Conservation (phyloP, 768 basidiomycete genomes). For the Epithele typhae region DNA sequence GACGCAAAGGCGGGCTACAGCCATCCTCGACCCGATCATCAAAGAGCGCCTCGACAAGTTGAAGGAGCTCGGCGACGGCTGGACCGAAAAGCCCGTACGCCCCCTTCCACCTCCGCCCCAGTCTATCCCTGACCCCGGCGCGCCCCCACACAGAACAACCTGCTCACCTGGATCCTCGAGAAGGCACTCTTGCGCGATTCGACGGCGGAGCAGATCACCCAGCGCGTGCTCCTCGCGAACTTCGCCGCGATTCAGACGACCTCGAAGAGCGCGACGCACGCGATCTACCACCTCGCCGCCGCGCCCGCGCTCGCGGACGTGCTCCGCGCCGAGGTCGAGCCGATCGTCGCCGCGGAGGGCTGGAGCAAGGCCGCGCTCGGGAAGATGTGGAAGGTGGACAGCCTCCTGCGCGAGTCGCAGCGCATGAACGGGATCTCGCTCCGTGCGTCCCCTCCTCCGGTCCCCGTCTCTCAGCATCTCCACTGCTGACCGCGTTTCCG, state of each 20-base stretch:
- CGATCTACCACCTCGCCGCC: slow-evolving; percentile 27
- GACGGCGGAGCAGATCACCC: not conserved
- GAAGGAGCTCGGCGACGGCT: slow-evolving; percentile 14
- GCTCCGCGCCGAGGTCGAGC: slow-evolving; percentile 30
- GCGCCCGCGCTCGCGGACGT: slow-evolving; percentile 22
- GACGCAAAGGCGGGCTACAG: slow-evolving; percentile 4
- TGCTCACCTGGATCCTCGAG: not conserved
- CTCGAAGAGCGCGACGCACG: slow-evolving; percentile 24
- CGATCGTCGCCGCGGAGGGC: slow-evolving; percentile 23
- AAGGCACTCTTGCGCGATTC: not conserved
- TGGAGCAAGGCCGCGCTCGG: slow-evolving; percentile 28
- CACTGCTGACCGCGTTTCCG: too few relatives aligned
- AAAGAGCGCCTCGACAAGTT: slow-evolving; percentile 21
- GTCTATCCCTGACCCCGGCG: not conserved
- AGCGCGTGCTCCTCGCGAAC: not conserved
- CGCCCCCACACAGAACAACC: not conserved
- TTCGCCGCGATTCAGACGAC: not conserved
- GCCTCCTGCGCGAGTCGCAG: slow-evolving; percentile 32
- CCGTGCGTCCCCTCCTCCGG: slow-evolving; percentile 8
- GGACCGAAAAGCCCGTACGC: slow-evolving; percentile 29
- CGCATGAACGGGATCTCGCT: slow-evolving; percentile 18
- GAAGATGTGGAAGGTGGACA: slow-evolving; percentile 31
- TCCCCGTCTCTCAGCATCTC: not conserved
- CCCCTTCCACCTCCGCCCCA: slow-evolving; percentile 8
- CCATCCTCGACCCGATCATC: slow-evolving; percentile 26